Base-by-base conservation (phyloP, 257 asterid species). In the Linderniella brevidens region DNA sequence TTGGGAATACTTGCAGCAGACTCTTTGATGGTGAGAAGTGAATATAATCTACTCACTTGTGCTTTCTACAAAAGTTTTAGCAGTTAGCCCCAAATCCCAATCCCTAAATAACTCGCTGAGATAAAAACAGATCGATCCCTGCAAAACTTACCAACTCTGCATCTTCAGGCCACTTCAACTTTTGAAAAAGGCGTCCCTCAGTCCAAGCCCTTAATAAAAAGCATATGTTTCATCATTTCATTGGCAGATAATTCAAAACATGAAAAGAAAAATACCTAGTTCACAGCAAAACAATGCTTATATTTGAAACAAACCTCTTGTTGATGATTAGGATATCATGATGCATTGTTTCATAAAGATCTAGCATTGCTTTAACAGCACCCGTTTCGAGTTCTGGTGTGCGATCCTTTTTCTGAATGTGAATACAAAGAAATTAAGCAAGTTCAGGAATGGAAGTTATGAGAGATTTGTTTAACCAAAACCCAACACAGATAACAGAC, bases 301-400 rank as follows among this genome's bases (percentile, higher is more conserved):
- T 17, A 43, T 45, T 50, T 54, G 50, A 37, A 52, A 62, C 77
- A 61, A 58, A 88, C 98, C 98, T 76, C 93, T 72, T 52, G 64
- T 88, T 75, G 63, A 78, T 51, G 58, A 68, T 61, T 36, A 88
- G 76, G 19, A 85, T 76, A 64, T 88, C 98, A 55, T 9, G 62
- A 42, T 74, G 90, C 93, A 88, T 72, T 63, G 81, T 93, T 71
- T 88, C 98, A 71, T 88, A 84, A n/a, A 88, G 86, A 74, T 88
- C 98, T 55, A 76, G 85, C 40, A 84, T 40, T 50, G 98, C 93
- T 66, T 84, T 84, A 48, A 84, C 82, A 55, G 94, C 96, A 57
- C 98, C 94, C 51, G 76, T 59, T 71, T 76, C 87, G 11, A 80
- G 83, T 59, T 78, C 94, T 15, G 93, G 78, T 48, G 94, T 64